Percentiles rank a stretch among this genome's conserved stretches.
Evolutionary conservation across 495 filamentous ascomycete species (phyloP).

Genomic region (Hypoxylon subgilvum): DNA sequence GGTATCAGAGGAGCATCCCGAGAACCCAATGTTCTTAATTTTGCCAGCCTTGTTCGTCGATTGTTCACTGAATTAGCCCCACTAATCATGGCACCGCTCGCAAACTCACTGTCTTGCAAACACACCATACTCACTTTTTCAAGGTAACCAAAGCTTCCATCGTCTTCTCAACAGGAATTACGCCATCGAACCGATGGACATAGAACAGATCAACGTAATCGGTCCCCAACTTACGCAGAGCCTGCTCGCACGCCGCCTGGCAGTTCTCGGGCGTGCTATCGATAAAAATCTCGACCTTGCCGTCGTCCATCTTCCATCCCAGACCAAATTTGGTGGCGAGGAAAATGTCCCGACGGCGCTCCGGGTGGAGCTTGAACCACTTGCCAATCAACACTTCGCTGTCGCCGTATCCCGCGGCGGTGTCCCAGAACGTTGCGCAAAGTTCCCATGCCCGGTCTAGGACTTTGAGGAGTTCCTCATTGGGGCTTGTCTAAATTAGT

Average conservation of each 20-base stretch:
- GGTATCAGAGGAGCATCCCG: too few relatives aligned
- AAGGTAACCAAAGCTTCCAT: constrained; percentile 51
- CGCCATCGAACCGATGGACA: constrained; percentile 60
- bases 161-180: constrained; percentile 49
- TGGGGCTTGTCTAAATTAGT: constrained; percentile 9
- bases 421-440: constrained; percentile 65
- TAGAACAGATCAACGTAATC: constrained; percentile 50
- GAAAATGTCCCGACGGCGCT: constrained; percentile 57
- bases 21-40: too few relatives aligned
- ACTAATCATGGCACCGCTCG: too few relatives aligned
- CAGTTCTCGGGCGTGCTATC: constrained; percentile 59
- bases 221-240: constrained; percentile 54
- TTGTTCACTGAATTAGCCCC: too few relatives aligned
- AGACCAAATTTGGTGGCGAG: constrained; percentile 62
- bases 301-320: neutral
- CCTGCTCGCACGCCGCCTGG: constrained; percentile 52
- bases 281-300: constrained; percentile 16
- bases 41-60: too few relatives aligned
- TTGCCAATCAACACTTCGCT: constrained; percentile 57
- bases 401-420: constrained; percentile 45
- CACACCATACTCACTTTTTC: constrained; percentile 51
- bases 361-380: constrained; percentile 59
- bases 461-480: constrained; percentile 55
- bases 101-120: too few relatives aligned
- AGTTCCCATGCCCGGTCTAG: constrained; percentile 59